phyloP scores from a whole-genome alignment of 2,329 filamentous ascomycete genomes.

The Alternaria alternata region DNA sequence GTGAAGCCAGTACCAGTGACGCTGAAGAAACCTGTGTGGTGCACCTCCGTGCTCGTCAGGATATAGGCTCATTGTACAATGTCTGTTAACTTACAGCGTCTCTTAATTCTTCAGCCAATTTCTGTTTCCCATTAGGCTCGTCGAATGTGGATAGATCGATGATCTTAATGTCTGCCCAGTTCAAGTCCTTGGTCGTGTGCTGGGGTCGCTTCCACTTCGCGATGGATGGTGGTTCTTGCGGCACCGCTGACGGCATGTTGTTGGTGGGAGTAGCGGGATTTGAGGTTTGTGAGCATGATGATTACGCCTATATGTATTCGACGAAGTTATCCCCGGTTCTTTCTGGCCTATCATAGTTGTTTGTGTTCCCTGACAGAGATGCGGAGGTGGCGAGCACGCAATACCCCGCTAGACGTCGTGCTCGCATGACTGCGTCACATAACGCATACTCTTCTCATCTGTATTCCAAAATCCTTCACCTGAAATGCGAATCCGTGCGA shows the following conservation, averaged over 20 bases:
- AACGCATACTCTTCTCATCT: not conserved
- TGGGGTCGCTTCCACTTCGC: conserved; percentile 38
- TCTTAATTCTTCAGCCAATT: conserved; percentile 62
- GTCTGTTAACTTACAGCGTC: conserved; percentile 55
- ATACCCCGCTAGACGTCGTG: conserved; percentile 35
- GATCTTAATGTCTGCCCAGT: conserved; percentile 43
- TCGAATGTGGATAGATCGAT: conserved; percentile 61
- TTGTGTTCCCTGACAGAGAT: not conserved
- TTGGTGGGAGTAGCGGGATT: not conserved
- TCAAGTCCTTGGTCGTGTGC: conserved; percentile 34
- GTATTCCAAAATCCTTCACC: too few species aligned
- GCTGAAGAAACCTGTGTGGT: conserved; percentile 44
- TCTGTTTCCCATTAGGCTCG: conserved; percentile 62
- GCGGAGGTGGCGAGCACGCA: conserved; percentile 30
- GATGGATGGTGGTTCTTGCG: conserved; percentile 23
- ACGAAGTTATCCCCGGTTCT: not conserved
- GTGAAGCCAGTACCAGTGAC: conserved; percentile 42
- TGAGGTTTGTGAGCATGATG: not conserved
- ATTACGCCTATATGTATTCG: not conserved
- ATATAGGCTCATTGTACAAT: not conserved
- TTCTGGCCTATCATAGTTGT: not conserved
- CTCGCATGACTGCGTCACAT: conserved; percentile 10
- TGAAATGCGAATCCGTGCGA: too few species aligned
- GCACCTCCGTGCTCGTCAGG: conserved; percentile 26
- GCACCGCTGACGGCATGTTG: conserved; percentile 36